Percentiles rank a stretch among this genome's conserved stretches.
Conservation (phyloP, 148 eudicot genomes). For the Rhododendron henanense region DNA sequence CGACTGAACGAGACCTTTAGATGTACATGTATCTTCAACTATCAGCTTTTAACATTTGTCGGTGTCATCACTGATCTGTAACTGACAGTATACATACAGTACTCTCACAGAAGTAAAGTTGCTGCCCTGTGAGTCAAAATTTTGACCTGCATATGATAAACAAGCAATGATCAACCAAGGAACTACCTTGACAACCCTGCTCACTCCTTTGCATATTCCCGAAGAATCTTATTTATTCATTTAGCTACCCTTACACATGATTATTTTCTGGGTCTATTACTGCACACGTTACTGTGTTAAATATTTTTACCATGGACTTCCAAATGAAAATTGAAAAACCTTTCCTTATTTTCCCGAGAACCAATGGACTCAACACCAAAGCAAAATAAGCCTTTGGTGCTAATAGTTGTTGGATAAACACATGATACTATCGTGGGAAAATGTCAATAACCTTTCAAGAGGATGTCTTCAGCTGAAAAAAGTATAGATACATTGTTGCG, state of each 20-base stretch:
- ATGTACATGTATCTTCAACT: not conserved
- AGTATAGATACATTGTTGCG: not conserved
- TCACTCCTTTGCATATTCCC: not conserved
- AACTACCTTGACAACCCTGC: not conserved
- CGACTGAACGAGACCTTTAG: not conserved
- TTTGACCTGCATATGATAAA: not conserved
- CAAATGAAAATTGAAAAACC: not conserved
- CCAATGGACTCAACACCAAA: not conserved
- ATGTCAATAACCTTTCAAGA: not conserved
- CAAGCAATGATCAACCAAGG: not conserved
- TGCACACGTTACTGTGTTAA: not conserved
- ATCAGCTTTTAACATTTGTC: not conserved
- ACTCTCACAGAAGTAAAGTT: not conserved
- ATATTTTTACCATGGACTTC: not conserved
- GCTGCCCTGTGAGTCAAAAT: not conserved
- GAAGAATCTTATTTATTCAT: not conserved
- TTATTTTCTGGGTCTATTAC: not conserved
- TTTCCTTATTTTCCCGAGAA: not conserved
- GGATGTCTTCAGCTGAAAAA: not conserved
- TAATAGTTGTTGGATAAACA: not conserved
- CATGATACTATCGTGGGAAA: not conserved
- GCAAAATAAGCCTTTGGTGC: not conserved
- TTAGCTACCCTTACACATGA: not conserved
- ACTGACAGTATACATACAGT: not conserved
- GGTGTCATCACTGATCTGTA: not conserved